These are phyloP conservation scores for Gamsiella multidivaricata DNA, from an alignment of 192 early-diverging fungal genomes.

Conservation along the genomic window DNA sequence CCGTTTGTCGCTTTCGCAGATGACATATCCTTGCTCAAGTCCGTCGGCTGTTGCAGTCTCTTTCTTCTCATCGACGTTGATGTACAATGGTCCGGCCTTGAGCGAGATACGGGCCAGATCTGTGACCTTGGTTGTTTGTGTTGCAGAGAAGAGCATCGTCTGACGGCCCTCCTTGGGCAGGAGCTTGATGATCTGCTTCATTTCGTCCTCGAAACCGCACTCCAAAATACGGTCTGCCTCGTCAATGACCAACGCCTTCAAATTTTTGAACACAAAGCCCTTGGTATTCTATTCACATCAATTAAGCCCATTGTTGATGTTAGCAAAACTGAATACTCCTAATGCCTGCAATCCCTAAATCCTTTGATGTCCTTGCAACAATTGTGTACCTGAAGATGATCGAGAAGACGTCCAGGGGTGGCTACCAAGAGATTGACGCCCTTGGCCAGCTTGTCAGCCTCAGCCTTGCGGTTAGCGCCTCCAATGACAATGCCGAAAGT, in stretches of 20 bases:
- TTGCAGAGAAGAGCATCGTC: constrained; percentile 99
- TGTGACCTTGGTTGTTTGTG: constrained; percentile 98
- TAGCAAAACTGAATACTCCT: no score
- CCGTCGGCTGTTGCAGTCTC: constrained; percentile 95
- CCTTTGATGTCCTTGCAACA: no score
- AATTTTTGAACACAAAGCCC: constrained; percentile 94
- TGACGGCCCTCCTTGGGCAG: constrained; percentile 92
- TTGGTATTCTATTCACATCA: constrained; percentile 79
- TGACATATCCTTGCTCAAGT: constrained; percentile 97
- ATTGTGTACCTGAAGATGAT: constrained; percentile 94
- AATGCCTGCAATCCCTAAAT: no score
- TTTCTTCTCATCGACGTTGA: constrained; percentile 98
- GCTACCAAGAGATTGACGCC: constrained; percentile 97
- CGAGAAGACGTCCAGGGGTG: constrained; percentile 95
- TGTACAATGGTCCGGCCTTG: constrained; percentile 95
- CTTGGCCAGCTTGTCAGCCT: constrained; percentile 94
- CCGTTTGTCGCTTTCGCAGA: constrained; percentile 90
- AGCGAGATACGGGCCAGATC: constrained; percentile 98
- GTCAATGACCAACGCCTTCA: constrained; percentile 94
- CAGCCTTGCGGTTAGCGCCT: constrained; percentile 95
- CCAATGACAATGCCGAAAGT: constrained; percentile 99
- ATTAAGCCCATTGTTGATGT: background rate
- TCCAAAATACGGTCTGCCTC: constrained; percentile 99
- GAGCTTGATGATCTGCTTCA: constrained; percentile 96
- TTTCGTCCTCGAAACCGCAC: constrained; percentile 98